phyloP scores from a whole-genome alignment of 192 early-diverging fungal species.

The Cladochytrium replicatum region DNA sequence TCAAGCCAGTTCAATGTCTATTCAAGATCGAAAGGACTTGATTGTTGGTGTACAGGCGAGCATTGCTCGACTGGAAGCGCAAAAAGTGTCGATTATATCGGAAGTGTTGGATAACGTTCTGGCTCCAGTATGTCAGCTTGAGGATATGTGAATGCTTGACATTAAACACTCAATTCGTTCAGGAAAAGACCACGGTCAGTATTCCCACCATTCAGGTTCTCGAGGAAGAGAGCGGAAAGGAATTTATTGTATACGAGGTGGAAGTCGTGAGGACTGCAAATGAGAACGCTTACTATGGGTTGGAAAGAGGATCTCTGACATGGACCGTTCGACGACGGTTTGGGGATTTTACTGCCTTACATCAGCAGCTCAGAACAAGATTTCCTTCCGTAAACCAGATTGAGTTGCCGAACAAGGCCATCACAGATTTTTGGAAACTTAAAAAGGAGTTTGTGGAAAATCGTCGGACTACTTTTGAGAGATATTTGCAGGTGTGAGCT shows the following conservation, averaged over 20 bases:
- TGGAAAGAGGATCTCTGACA: slow-evolving; percentile 4
- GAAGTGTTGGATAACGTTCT: slow-evolving; percentile 21
- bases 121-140: slow-evolving; percentile 17
- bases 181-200: slow-evolving; percentile 9
- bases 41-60: too few species aligned
- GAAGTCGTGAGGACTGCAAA: slow-evolving; percentile 4
- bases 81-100: too few species aligned
- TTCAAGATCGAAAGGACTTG: too few species aligned
- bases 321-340: slow-evolving; percentile 51
- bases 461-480: slow-evolving; percentile 53
- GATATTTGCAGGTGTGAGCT: slow-evolving; percentile 48
- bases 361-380: slow-evolving; percentile 51
- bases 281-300: too few species aligned
- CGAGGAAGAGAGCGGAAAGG: slow-evolving; percentile 11
- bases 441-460: slow-evolving; percentile 59
- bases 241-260: slow-evolving; percentile 19
- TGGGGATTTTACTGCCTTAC: slow-evolving; percentile 77
- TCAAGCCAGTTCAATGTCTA: too few species aligned
- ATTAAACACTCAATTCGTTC: too few species aligned
- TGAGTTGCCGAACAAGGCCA: slow-evolving; percentile 68
- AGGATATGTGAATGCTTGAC: too few species aligned
- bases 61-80: too few species aligned
- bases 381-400: slow-evolving; percentile 46
- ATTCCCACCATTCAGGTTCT: slow-evolving; percentile 10
- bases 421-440: slow-evolving; percentile 48